Base-by-base conservation (phyloP, 1,139 yeast genomes). In the Geotrichum australiense region DNA sequence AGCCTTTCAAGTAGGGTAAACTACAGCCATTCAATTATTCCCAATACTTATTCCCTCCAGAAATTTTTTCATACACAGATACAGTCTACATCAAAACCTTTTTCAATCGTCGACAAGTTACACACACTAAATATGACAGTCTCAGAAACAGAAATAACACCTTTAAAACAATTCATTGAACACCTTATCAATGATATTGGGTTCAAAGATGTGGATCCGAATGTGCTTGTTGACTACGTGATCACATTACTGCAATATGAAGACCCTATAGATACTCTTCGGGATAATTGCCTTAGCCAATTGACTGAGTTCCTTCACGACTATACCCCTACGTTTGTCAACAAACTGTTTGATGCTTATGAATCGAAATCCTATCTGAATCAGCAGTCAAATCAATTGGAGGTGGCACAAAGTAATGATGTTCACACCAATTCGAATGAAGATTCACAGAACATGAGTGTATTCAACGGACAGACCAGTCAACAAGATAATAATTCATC, bases 141-240 rank as follows among this genome's bases (percentile, higher is more conserved):
- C n/a, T n/a, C n/a, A n/a, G 24, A 31, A 19, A 20, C 35, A 5
- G 35, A 31, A 10, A 11, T 11, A 19, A 22, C 12, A 18, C 37
- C 19, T 14, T 24, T 34, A 16, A 34, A 34, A 24, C 3, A 24
- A n/a, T 24, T n/a, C n/a, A 25, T 25, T 4, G 14, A 15, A 25
- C n/a, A 6, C 28, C 14, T 25, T 25, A 15, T 25, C 14, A n/a
- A 4, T 7, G 14, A 15, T 3, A n/a, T 25, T 25, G 28, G 5
- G 7, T 21, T 24, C 14, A 23, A 18, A 1, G 45, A 42, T 12
- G 35, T 39, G 7, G 74, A 69, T 37, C 58, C 69, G 3, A 65
- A 62, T 11, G 69, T 68, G 24, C 53, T 71, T 43, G 59, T 70
- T 1, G 74, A 69, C 35, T 71, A 69, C 49, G 66, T 69, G 16